Evolutionary conservation across 176 grass and related monocot genomes (phyloP), one percentile per base, ranked within the genome.

Genomic region (Raddia distichophylla): DNA sequence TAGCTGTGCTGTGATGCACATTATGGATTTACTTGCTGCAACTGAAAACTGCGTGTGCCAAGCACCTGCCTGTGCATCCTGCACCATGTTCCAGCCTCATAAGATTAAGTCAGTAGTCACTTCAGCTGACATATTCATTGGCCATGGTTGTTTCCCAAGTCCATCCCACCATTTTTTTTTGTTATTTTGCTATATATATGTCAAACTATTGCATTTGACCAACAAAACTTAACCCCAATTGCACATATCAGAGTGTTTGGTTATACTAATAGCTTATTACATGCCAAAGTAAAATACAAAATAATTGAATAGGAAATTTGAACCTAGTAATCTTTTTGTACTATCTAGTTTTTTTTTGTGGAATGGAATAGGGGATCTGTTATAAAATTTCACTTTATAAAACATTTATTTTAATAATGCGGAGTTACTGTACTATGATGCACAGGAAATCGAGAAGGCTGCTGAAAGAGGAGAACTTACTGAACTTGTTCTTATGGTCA

Each of bases 401-500:
- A 65, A 58, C 14, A 56, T 73, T 83, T n/a, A 57, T 64, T 79
- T 89, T 64, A 14, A 35, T 52, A 48, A 18, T 58, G 10, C 53
- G 52, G 18, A 80, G 47, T 6, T 71, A 14, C 46, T 45, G 18
- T 74, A 46, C 17, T 56, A 80, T 12, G 37, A 33, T 50, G 20
- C 67, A 72, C 72, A 93, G 95, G 93, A 85, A 85, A 98, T 98
- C 93, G 95, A 94, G 84, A 87, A 85, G 77, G 92, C 92, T 52
- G 95, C 90, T 87, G 95, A 98, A 80, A 93, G 83, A 86, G 92
- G 95, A 40, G 90, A 94, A 72, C 87, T 98, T 88, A 98, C 76
- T 49, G 90, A 98, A 87, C 84, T 98, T 79, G 88, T 98, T 71
- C 86, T 98, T 48, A 89, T 98, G 92, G 88, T 98, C 85, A 98